A percentile compares a stretch with the other conserved stretches of the same genome.
These are phyloP conservation scores for Termitomyces sp. DNA, from an alignment of 768 basidiomycete species.

Conservation along the genomic window DNA sequence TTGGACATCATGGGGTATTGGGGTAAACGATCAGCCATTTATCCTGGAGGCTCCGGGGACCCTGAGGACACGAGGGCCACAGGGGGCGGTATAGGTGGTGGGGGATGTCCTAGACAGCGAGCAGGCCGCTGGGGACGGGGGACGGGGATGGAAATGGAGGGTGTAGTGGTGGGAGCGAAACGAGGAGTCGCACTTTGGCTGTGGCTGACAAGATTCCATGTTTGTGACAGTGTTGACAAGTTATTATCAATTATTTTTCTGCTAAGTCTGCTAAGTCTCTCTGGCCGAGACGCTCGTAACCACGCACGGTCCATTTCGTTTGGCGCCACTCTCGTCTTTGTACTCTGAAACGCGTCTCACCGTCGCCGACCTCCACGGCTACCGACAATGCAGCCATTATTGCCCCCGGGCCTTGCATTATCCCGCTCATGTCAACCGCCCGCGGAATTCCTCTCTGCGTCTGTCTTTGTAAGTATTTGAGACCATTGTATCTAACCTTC, in stretches of 20 bases:
- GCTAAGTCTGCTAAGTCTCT: conserved; percentile 1
- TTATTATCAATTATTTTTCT: conserved; percentile 8
- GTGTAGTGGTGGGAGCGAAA: conserved; percentile 57
- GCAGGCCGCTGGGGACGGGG: conserved; percentile 19
- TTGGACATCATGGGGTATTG: conserved; percentile 51
- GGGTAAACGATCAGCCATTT: conserved; percentile 59
- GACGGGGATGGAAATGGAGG: conserved; percentile 24
- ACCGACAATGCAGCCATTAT: conserved; percentile 4
- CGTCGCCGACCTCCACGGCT: conserved; percentile 7
- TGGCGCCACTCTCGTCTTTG: conserved; percentile 6
- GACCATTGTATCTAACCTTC: background rate
- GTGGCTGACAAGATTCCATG: conserved; percentile 41
- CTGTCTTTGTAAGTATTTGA: too few species aligned
- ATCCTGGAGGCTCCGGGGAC: conserved; percentile 26
- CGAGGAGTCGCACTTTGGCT: conserved; percentile 40
- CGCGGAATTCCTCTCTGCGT: too few species aligned
- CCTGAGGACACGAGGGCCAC: conserved; percentile 20
- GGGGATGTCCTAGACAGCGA: conserved; percentile 9
- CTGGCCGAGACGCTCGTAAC: too few species aligned
- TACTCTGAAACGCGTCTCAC: conserved; percentile 13
- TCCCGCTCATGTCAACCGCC: background rate
- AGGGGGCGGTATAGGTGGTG: conserved; percentile 18
- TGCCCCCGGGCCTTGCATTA: conserved; percentile 3
- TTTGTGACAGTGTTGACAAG: conserved; percentile 40
- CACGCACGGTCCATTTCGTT: conserved; percentile 11